Percentiles rank a stretch among this genome's conserved stretches.
Conservation (phyloP, 208 protist species). For the Entamoeba invadens region DNA sequence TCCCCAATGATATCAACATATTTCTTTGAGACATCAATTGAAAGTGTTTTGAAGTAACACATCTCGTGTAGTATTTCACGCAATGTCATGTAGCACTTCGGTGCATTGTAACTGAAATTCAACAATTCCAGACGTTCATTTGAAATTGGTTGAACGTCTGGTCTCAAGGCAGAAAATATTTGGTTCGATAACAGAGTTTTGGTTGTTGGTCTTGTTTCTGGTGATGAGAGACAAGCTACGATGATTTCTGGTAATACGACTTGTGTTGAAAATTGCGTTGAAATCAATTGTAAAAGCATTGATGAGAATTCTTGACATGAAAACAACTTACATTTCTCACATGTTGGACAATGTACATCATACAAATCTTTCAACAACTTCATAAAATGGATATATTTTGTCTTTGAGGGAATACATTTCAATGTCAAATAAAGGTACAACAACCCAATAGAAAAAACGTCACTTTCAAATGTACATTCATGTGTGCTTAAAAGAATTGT, state of each 20-base stretch:
- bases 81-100: neutral
- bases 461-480: neutral
- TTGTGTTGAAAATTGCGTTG: too few relatives aligned
- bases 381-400: neutral
- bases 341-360: too few relatives aligned
- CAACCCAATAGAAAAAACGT: neutral
- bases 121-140: neutral
- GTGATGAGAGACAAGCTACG: too few relatives aligned
- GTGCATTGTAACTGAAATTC: neutral
- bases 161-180: neutral
- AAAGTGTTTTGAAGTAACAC: neutral
- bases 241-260: too few relatives aligned
- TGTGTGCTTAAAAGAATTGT: neutral
- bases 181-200: neutral
- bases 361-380: neutral
- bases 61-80: neutral
- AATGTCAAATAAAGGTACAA: neutral
- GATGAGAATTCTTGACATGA: neutral
- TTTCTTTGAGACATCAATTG: neutral
- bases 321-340: neutral
- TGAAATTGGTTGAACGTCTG: neutral
- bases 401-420: neutral
- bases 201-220: neutral
- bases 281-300: too few relatives aligned
- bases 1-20: neutral